phyloP scores from a whole-genome alignment of 139 green algal genomes.

The Haematococcus lacustris region DNA sequence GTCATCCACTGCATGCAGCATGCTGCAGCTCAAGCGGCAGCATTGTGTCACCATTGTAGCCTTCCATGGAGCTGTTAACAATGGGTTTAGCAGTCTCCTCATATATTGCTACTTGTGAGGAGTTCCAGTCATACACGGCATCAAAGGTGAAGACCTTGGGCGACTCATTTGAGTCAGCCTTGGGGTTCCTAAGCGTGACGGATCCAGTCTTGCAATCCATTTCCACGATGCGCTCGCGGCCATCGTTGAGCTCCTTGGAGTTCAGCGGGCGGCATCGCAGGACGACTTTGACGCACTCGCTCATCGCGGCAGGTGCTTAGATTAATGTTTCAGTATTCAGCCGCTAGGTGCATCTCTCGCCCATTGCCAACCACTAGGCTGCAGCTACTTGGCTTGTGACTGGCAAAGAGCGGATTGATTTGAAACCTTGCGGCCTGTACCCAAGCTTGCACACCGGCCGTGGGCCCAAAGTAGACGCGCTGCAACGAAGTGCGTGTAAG shows the following conservation, averaged over 20 bases:
- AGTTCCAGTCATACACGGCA: conserved; percentile 57
- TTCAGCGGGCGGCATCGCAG: conserved; percentile 74
- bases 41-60: conserved; percentile 65
- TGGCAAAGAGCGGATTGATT: no score
- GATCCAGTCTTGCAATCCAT: conserved; percentile 48
- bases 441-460: no score
- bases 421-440: no score
- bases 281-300: conserved; percentile 65
- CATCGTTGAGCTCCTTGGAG: conserved; percentile 59
- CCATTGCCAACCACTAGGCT: no score
- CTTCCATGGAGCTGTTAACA: conserved; percentile 67
- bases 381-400: no score
- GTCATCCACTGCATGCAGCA: not conserved
- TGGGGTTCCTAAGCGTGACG: conserved; percentile 52
- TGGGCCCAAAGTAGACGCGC: no score
- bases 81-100: conserved; percentile 56
- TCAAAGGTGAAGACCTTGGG: conserved; percentile 76
- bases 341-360: no score
- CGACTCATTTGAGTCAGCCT: conserved; percentile 8
- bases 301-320: no score
- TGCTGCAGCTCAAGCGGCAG: not conserved
- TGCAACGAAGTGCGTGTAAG: no score
- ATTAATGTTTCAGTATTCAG: no score
- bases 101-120: conserved; percentile 65
- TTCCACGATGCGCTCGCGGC: conserved; percentile 52